Evolutionary conservation across 352 stramenopile species (phyloP).

Genomic region (Phytophthora litchii): DNA sequence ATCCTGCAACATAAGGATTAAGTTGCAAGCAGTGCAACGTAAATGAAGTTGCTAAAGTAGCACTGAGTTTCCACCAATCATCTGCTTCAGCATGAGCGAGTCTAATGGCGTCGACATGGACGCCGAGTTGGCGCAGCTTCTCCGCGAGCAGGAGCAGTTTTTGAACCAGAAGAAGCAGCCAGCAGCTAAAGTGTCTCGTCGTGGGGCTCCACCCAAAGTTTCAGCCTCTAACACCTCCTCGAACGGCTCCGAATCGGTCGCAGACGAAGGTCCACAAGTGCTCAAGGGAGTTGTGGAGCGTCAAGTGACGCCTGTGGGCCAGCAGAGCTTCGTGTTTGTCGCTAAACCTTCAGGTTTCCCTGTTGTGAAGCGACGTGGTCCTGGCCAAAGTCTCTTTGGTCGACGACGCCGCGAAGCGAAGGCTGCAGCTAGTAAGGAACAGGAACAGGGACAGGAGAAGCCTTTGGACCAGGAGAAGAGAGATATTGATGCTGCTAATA

Average conservation of each 20-base stretch:
- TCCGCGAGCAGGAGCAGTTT: conserved; percentile 85
- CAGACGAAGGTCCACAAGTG: conserved; percentile 41
- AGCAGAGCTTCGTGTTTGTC: conserved; percentile 38
- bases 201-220: conserved; percentile 4
- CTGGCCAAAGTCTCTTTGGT: conserved; percentile 74
- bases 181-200: conserved; percentile 62
- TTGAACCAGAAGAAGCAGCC: conserved; percentile 60
- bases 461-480: conserved; percentile 40
- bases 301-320: conserved; percentile 47
- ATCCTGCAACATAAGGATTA: too few species aligned
- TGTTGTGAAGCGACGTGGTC: conserved; percentile 40
- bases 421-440: conserved; percentile 1
- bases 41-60: too few species aligned
- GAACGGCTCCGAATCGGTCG: conserved; percentile 3
- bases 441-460: conserved; percentile 9
- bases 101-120: conserved; percentile 64
- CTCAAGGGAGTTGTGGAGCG: conserved; percentile 71
- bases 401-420: conserved; percentile 42
- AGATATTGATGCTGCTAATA: conserved; percentile 72
- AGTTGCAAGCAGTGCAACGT: too few species aligned
- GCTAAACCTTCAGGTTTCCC: conserved; percentile 65
- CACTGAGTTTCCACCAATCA: conserved; percentile 25
- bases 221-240: conserved; percentile 5
- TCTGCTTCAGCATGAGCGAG: conserved; percentile 22
- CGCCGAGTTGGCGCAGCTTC: conserved; percentile 75